Base-by-base conservation (phyloP, 306 rosid species). In the Rosa multiflora region DNA sequence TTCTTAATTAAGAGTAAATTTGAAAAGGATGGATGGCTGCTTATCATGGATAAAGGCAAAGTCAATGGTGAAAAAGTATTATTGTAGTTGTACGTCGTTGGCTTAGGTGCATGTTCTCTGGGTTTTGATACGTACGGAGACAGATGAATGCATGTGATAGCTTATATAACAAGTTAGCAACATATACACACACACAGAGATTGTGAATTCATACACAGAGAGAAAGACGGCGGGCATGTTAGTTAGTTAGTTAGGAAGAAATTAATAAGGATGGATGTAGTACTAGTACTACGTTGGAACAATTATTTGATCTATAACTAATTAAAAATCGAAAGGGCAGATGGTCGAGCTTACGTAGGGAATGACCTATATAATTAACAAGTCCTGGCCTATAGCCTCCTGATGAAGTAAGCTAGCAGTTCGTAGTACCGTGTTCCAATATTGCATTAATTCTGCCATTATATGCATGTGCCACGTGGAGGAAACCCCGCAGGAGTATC, bases 401-500 rank as follows among this genome's bases (percentile, higher is more conserved):
- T 64, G 6, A 37, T 8, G 26, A 67, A 67, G 71, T 11, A 3
- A 66, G 23, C 47, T 5, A 12, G 43, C 67, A 32, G 37, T 44
- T 17, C 37, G 71, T 67, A 39, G 71, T 67, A 35, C 26, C 48
- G 21, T 39, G 43, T 14, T 47, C 40, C 7, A 23, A 21, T 2
- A 40, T 13, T 48, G 17, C 53, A 20, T 18, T 52, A 4, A 40
- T 75, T 75, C 39, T 5, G 77, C 63, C 78, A 63, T 6, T 20
- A 13, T 62, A 66, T 15, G 71, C 48, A 67, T 20, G 72, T 81
- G 76, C 12, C 64, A 58, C 67, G 77, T 59, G 80, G 40, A 76
- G 80, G 62, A 23, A 81, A 37, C 76, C 44, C 66, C 80, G 80
- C 77, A 75, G 67, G 67, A 48, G 5, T 70, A 23, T 37, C 7